A percentile compares a stretch with the other conserved stretches of the same genome.
Evolutionary conservation across 2,329 filamentous ascomycete genomes (phyloP).

Genomic region (Neonectria hederae): DNA sequence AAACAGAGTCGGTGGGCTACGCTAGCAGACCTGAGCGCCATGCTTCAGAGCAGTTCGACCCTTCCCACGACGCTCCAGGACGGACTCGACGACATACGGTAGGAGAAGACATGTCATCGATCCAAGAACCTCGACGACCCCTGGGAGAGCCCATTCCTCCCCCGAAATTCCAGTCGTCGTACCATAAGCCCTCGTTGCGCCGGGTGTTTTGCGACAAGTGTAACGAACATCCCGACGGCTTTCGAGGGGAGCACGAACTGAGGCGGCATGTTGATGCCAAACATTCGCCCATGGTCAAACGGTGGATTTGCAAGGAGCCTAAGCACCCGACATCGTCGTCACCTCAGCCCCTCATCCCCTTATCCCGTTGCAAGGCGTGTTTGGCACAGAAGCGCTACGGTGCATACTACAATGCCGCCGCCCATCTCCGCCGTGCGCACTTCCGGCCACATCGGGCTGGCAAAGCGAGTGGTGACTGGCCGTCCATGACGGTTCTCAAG

Average conservation of each 20-base stretch:
- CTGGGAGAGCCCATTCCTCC: constrained; percentile 55
- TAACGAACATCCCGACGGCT: constrained; percentile 84
- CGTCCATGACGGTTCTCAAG: constrained; percentile 65
- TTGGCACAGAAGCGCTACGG: constrained; percentile 66
- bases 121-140: constrained; percentile 40
- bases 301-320: constrained; percentile 66
- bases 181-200: constrained; percentile 67
- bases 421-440: constrained; percentile 66
- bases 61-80: constrained; percentile 26
- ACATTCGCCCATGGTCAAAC: constrained; percentile 63
- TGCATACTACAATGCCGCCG: constrained; percentile 68
- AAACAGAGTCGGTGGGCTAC: constrained; percentile 27
- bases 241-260: constrained; percentile 89
- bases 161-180: constrained; percentile 51
- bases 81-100: constrained; percentile 38
- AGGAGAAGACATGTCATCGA: constrained; percentile 35
- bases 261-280: constrained; percentile 72
- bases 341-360: constrained; percentile 60
- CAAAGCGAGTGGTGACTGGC: constrained; percentile 68
- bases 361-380: constrained; percentile 66
- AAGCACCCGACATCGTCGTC: constrained; percentile 47
- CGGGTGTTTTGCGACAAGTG: constrained; percentile 83
- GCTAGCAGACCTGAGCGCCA: constrained; percentile 28
- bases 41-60: constrained; percentile 24
- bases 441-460: constrained; percentile 65